These are phyloP conservation scores for Thermoascus crustaceus DNA, from an alignment of 2,329 filamentous ascomycete genomes.

Conservation along the genomic window DNA sequence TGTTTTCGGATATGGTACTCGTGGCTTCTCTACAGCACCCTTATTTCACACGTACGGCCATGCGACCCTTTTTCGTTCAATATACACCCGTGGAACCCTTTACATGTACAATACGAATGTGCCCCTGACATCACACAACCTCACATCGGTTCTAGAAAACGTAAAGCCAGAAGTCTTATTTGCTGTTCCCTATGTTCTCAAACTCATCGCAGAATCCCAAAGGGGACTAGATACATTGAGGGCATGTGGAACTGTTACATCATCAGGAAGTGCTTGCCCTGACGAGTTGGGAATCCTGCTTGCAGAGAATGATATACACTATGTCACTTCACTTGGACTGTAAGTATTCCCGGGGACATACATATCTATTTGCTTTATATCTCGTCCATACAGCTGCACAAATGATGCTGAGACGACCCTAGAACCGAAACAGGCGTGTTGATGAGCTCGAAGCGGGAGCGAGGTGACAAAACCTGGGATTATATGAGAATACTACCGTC, in stretches of 20 bases:
- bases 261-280: not conserved
- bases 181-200: not conserved
- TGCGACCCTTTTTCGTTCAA: conserved; percentile 1
- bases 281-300: not conserved
- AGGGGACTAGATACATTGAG: not conserved
- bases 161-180: not conserved
- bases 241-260: not conserved
- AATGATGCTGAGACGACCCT: not conserved
- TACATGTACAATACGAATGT: not conserved
- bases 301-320: not conserved
- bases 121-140: not conserved
- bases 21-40: not conserved
- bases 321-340: conserved; percentile 3
- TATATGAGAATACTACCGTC: conserved; percentile 2
- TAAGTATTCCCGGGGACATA: not conserved
- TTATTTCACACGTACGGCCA: conserved; percentile 1
- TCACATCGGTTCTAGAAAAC: not conserved
- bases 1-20: conserved; percentile 1
- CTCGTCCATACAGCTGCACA: too few relatives aligned
- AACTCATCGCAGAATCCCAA: not conserved
- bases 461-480: conserved; percentile 5
- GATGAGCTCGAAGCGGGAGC: conserved; percentile 2
- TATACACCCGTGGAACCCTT: not conserved
- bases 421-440: conserved; percentile 4
- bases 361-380: too few relatives aligned